A percentile compares a stretch with the other conserved stretches of the same genome.
phyloP scores from a whole-genome alignment of 2,329 filamentous ascomycete genomes.

The Penicillium janthinellum region DNA sequence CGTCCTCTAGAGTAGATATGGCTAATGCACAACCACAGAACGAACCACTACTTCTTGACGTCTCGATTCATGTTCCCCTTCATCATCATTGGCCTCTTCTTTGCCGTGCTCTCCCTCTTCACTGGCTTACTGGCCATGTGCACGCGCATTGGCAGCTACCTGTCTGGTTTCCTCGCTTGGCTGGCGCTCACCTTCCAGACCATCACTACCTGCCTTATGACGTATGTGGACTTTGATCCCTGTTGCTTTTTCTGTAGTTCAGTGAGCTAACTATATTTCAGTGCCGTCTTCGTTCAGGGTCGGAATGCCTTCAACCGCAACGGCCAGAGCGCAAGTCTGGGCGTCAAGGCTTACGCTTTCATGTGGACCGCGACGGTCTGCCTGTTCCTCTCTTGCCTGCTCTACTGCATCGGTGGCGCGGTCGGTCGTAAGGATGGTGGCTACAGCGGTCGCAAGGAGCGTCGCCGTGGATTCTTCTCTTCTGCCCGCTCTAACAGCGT shows the following conservation, averaged over 20 bases:
- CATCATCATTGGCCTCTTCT: constrained; percentile 81
- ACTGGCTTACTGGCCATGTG: constrained; percentile 53
- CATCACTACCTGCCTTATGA: constrained; percentile 61
- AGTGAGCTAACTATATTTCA: constrained; percentile 33
- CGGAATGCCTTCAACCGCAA: constrained; percentile 57
- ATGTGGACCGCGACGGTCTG: constrained; percentile 61
- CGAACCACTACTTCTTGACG: constrained; percentile 74
- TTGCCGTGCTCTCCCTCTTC: constrained; percentile 55
- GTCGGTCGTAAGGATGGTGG: constrained; percentile 35
- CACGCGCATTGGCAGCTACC: constrained; percentile 52
- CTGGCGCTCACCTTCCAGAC: constrained; percentile 62
- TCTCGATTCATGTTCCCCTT: constrained; percentile 94
- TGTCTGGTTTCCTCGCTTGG: constrained; percentile 56
- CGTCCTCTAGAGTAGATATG: not conserved
- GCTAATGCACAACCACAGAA: constrained; percentile 39
- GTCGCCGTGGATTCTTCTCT: constrained; percentile 43
- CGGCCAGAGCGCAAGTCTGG: constrained; percentile 54
- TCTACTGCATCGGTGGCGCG: constrained; percentile 57
- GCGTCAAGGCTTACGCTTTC: constrained; percentile 61
- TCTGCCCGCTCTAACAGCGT: constrained; percentile 33
- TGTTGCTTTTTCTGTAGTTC: not conserved
- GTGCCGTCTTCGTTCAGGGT: constrained; percentile 61
- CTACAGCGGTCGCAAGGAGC: constrained; percentile 40
- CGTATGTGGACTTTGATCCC: constrained; percentile 52
- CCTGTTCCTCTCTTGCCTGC: constrained; percentile 57